phyloP scores from a whole-genome alignment of 2,329 filamentous ascomycete species.

The Beauveria asiatica region DNA sequence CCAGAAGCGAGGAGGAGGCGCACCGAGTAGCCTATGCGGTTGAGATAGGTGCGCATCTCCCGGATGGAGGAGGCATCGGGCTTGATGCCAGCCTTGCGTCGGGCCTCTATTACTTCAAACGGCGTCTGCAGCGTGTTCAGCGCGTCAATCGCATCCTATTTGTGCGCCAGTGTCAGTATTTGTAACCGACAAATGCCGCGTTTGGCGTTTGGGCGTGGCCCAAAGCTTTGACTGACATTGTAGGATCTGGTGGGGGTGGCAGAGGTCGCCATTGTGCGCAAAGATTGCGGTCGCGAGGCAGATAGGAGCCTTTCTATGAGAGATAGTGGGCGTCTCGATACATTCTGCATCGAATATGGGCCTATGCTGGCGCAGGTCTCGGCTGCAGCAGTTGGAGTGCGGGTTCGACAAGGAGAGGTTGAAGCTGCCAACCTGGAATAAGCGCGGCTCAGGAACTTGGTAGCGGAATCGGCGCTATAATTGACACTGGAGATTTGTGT shows the following conservation, averaged over 20 bases:
- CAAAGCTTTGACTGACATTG: conserved; percentile 20
- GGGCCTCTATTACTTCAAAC: conserved; percentile 68
- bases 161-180: neutral
- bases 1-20: neutral
- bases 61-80: conserved; percentile 63
- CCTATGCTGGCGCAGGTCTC: neutral
- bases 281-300: neutral
- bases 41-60: conserved; percentile 73
- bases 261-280: conserved; percentile 6
- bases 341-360: conserved; percentile 25
- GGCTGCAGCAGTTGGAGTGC: neutral
- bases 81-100: conserved; percentile 62
- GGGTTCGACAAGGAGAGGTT: neutral
- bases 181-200: neutral
- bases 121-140: conserved; percentile 91
- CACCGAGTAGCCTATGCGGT: conserved; percentile 66
- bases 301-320: conserved; percentile 15
- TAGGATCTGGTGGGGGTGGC: conserved; percentile 27
- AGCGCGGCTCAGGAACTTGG: neutral
- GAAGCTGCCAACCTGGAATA: neutral
- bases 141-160: conserved; percentile 71
- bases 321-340: conserved; percentile 19
- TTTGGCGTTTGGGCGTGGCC: neutral
- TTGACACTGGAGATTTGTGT: neutral
- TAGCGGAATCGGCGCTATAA: conserved; percentile 1